A percentile compares a stretch with the other conserved stretches of the same genome.
phyloP scores from a whole-genome alignment of 345 rosid genomes.

The Jatropha curcas region DNA sequence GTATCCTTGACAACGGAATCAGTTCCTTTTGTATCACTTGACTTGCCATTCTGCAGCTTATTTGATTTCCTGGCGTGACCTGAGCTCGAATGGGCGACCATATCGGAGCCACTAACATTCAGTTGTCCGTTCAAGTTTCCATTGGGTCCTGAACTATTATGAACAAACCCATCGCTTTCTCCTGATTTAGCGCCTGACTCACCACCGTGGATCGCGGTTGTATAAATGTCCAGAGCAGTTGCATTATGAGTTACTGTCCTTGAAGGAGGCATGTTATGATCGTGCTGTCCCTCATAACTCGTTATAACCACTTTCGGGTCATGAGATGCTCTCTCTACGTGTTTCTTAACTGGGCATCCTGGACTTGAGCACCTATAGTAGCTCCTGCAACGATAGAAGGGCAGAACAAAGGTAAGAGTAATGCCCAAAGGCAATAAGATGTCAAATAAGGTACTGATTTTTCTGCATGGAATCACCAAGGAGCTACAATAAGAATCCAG shows the following conservation, averaged over 20 bases:
- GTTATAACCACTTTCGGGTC: constrained; percentile 69
- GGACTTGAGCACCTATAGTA: constrained; percentile 92
- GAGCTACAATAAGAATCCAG: too few species aligned
- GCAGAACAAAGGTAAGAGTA: constrained; percentile 10
- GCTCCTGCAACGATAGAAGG: constrained; percentile 59
- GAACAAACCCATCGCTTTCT: constrained; percentile 30
- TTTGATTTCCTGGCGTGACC: constrained; percentile 25
- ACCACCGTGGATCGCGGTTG: constrained; percentile 30
- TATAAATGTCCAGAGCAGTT: constrained; percentile 24
- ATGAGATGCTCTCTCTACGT: constrained; percentile 75
- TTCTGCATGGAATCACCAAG: neutral
- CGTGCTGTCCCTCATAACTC: constrained; percentile 87
- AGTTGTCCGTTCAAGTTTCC: constrained; percentile 36
- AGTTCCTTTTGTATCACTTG: constrained; percentile 29
- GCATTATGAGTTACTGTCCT: constrained; percentile 64
- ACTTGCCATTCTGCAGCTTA: constrained; percentile 29
- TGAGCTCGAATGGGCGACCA: constrained; percentile 3
- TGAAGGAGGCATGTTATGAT: constrained; percentile 77
- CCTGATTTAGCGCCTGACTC: constrained; percentile 38
- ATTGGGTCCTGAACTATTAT: constrained; percentile 28
- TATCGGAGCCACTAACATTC: constrained; percentile 19
- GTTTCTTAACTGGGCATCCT: constrained; percentile 92
- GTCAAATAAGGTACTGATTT: neutral
- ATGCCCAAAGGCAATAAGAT: neutral
- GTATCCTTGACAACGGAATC: constrained; percentile 13